A percentile compares a stretch with the other conserved stretches of the same genome.
phyloP scores from a whole-genome alignment of 208 protist genomes.

The Acanthamoeba triangularis region DNA sequence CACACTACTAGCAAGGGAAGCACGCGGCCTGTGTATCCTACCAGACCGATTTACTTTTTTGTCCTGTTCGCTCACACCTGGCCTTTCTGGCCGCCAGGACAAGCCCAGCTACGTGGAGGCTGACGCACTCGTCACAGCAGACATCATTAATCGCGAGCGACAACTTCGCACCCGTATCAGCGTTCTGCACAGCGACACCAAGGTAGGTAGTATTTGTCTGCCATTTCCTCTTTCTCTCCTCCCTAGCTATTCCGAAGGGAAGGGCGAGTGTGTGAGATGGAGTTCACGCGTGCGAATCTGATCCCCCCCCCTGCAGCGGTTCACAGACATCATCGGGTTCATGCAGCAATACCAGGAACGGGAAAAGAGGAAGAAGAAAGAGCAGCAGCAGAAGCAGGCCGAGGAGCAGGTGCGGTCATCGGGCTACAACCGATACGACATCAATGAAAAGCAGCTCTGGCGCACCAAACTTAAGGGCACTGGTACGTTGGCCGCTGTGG shows the following conservation, averaged over 20 bases:
- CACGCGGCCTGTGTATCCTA: neutral
- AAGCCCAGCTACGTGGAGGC: conserved; percentile 38
- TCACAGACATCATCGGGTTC: conserved; percentile 28
- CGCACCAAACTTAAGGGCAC: conserved; percentile 6
- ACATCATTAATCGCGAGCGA: neutral
- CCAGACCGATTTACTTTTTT: neutral
- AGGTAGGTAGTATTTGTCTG: neutral
- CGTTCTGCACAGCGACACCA: conserved; percentile 51
- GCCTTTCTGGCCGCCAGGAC: neutral
- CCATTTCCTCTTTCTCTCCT: neutral
- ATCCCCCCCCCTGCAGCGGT: neutral
- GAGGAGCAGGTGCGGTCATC: conserved; percentile 11
- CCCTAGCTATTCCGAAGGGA: neutral
- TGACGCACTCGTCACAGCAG: neutral
- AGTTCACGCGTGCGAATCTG: too few relatives aligned
- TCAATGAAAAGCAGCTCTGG: conserved; percentile 55
- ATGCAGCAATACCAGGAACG: neutral
- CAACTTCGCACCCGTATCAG: neutral
- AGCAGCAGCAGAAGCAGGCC: conserved; percentile 13
- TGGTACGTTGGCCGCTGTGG: neutral
- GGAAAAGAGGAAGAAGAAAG: conserved; percentile 23
- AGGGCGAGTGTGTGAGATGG: neutral
- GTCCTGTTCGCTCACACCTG: neutral
- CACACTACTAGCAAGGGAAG: neutral
- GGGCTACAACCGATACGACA: conserved; percentile 20